phyloP scores from a whole-genome alignment of 1,139 yeast species.

The Kluyveromyces marxianus region DNA sequence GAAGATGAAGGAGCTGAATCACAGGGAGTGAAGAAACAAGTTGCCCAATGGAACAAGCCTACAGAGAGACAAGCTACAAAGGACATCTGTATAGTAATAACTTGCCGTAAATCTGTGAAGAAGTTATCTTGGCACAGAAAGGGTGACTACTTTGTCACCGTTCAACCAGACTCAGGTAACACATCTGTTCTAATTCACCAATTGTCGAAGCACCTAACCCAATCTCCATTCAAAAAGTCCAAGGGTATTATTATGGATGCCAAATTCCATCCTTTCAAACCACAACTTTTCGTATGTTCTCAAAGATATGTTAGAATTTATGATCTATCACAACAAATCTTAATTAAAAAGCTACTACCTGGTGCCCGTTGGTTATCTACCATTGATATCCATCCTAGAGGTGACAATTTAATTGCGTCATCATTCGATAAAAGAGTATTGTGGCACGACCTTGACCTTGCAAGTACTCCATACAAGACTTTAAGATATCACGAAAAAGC shows the following conservation, averaged over 20 bases:
- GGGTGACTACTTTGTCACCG: constrained; percentile 94
- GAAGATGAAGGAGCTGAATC: constrained; percentile 33
- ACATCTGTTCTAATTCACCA: constrained; percentile 91
- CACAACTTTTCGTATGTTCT: constrained; percentile 88
- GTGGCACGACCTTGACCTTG: constrained; percentile 94
- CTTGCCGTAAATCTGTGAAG: constrained; percentile 64
- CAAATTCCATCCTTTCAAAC: constrained; percentile 93
- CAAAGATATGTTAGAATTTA: constrained; percentile 88
- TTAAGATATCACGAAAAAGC: constrained; percentile 93
- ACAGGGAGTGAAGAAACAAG: constrained; percentile 41
- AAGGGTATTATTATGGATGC: constrained; percentile 95
- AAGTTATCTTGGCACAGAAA: constrained; percentile 92
- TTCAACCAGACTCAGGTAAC: constrained; percentile 83
- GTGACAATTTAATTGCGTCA: constrained; percentile 87
- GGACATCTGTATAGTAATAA: constrained; percentile 71
- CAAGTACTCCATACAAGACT: constrained; percentile 89
- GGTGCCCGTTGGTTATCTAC: constrained; percentile 94
- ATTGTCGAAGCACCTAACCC: constrained; percentile 90
- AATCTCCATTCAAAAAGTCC: constrained; percentile 89
- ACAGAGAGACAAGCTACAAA: constrained; percentile 49
- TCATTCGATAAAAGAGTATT: constrained; percentile 91
- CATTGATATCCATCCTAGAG: constrained; percentile 92
- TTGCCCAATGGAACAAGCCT: constrained; percentile 84
- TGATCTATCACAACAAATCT: constrained; percentile 78
- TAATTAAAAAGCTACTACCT: constrained; percentile 79